phyloP scores from a whole-genome alignment of 495 filamentous ascomycete genomes.

The Penicillium fimorum region DNA sequence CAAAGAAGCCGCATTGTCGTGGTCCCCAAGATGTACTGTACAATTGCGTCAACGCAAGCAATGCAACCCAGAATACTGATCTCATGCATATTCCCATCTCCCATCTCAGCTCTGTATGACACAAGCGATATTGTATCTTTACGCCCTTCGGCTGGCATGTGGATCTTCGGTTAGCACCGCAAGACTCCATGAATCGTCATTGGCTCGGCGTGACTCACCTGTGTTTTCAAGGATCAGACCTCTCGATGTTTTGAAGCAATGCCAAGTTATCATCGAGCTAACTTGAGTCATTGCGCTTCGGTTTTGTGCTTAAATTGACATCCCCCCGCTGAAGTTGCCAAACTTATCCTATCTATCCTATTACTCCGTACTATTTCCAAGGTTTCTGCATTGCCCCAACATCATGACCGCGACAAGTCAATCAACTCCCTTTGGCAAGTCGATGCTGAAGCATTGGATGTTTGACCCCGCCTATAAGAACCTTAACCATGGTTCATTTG shows the following conservation, averaged over 20 bases:
- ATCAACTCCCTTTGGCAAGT: conserved; percentile 51
- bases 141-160: conserved; percentile 11
- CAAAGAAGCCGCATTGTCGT: not conserved
- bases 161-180: conserved; percentile 7
- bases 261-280: not conserved
- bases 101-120: not conserved
- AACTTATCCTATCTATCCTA: not conserved
- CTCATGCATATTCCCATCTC: not conserved
- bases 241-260: not conserved
- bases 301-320: not conserved
- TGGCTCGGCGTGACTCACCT: conserved; percentile 10
- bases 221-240: not conserved
- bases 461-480: conserved; percentile 67
- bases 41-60: too few species aligned
- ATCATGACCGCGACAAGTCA: conserved; percentile 10
- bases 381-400: not conserved
- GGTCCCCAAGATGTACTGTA: not conserved
- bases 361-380: not conserved
- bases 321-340: not conserved
- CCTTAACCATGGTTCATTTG: conserved; percentile 88
- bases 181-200: not conserved
- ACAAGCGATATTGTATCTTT: not conserved
- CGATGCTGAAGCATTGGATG: conserved; percentile 68
- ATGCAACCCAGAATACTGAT: not conserved
- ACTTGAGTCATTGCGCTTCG: conserved; percentile 1